Conservation (phyloP, 768 basidiomycete genomes). For the Melanogaster broomeanus region DNA sequence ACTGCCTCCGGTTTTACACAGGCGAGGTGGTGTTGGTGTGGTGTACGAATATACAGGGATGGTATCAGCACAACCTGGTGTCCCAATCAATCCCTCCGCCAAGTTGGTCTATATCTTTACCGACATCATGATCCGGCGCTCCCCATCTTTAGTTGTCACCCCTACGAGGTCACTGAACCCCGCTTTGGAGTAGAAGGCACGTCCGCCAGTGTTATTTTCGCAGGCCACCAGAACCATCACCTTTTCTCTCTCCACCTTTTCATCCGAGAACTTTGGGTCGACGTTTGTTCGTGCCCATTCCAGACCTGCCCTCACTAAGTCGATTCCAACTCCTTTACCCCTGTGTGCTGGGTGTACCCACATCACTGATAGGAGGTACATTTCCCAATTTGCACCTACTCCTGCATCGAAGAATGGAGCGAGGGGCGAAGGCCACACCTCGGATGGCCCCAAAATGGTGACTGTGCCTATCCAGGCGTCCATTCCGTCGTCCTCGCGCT, state of each 20-base stretch:
- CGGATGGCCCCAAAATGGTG: slow-evolving; percentile 14
- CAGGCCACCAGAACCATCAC: slow-evolving; percentile 16
- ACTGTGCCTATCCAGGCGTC: slow-evolving; percentile 23
- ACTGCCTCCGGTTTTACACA: too few relatives aligned
- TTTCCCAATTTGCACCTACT: slow-evolving; percentile 14
- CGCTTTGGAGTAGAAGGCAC: slow-evolving; percentile 18
- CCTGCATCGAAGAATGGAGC: slow-evolving; percentile 16
- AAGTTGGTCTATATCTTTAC: slow-evolving; percentile 33
- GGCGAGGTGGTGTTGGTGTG: too few relatives aligned
- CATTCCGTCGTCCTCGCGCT: not conserved
- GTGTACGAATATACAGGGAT: too few relatives aligned
- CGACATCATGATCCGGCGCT: slow-evolving; percentile 23
- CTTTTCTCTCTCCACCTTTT: slow-evolving; percentile 9
- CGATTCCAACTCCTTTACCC: slow-evolving; percentile 17
- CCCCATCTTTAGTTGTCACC: slow-evolving; percentile 6
- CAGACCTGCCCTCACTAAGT: slow-evolving; percentile 17
- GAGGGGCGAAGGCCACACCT: not conserved
- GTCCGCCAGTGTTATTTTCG: slow-evolving; percentile 14
- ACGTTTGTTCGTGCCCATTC: slow-evolving; percentile 24
- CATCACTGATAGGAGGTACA: slow-evolving; percentile 23
- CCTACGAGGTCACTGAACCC: slow-evolving; percentile 20
- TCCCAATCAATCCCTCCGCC: not conserved
- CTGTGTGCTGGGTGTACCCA: slow-evolving; percentile 32
- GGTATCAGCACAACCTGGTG: too few relatives aligned
- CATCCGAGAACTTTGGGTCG: slow-evolving; percentile 8